Evolutionary conservation across 2,329 filamentous ascomycete genomes (phyloP).

Genomic region (Alternaria sp.): DNA sequence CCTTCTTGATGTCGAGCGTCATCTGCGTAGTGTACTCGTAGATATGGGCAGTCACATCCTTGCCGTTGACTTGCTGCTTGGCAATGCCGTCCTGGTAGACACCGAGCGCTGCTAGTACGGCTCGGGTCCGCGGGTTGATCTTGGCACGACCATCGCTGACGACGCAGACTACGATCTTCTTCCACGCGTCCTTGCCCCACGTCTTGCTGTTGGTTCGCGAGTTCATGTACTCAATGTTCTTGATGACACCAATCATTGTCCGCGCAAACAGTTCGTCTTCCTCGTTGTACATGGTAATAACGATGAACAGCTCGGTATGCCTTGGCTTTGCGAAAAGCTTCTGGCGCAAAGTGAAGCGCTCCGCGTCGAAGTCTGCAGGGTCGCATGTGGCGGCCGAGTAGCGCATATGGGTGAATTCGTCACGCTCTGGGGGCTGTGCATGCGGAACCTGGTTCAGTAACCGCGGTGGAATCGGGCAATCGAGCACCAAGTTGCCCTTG

Average conservation of each 20-base stretch:
- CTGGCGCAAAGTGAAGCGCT: slow-evolving; percentile 90
- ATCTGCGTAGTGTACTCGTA: slow-evolving; percentile 93
- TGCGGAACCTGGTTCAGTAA: slow-evolving; percentile 88
- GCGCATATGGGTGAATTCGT: slow-evolving; percentile 89
- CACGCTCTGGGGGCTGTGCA: slow-evolving; percentile 75
- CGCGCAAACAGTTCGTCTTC: slow-evolving; percentile 95
- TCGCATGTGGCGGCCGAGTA: slow-evolving; percentile 96
- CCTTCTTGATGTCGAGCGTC: slow-evolving; percentile 86
- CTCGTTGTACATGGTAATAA: slow-evolving; percentile 99
- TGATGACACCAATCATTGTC: slow-evolving; percentile 96
- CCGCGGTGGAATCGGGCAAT: slow-evolving; percentile 91
- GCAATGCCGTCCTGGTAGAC: slow-evolving; percentile 98
- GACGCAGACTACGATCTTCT: slow-evolving; percentile 98
- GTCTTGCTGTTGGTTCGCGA: slow-evolving; percentile 91
- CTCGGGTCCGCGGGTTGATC: slow-evolving; percentile 91
- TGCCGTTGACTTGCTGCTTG: slow-evolving; percentile 95
- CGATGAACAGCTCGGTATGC: slow-evolving; percentile 94
- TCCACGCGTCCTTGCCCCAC: slow-evolving; percentile 98
- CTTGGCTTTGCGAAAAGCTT: slow-evolving; percentile 89
- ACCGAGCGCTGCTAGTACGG: slow-evolving; percentile 88
- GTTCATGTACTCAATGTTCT: slow-evolving; percentile 99
- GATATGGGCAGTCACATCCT: slow-evolving; percentile 95
- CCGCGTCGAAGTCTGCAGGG: slow-evolving; percentile 82
- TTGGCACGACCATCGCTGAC: slow-evolving; percentile 97
- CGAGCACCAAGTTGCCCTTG: slow-evolving; percentile 93